Conservation (phyloP, 768 basidiomycete species). For the Russula sp. region DNA sequence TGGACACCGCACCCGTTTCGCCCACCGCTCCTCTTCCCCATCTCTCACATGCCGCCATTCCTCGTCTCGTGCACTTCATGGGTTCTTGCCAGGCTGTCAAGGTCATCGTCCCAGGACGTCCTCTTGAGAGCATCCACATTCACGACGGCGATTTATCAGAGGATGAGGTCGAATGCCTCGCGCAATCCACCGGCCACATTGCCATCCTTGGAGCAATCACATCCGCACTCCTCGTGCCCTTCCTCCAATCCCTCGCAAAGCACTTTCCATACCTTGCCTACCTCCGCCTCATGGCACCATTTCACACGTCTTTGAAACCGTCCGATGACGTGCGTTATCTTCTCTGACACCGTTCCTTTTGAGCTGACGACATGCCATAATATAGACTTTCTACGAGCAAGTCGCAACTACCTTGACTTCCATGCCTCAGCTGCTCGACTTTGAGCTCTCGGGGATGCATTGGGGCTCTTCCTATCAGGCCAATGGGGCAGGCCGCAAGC, state of each 20-base stretch:
- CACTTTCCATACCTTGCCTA: constrained; percentile 57
- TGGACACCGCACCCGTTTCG: constrained; percentile 35
- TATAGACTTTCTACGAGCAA: constrained; percentile 56
- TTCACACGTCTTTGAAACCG: constrained; percentile 30
- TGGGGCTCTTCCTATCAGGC: constrained; percentile 39
- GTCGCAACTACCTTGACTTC: constrained; percentile 52
- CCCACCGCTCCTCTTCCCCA: constrained; percentile 21
- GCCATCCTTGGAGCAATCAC: constrained; percentile 56
- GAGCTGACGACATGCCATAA: constrained; percentile 12
- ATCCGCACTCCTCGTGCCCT: constrained; percentile 48
- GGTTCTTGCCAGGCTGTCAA: constrained; percentile 54
- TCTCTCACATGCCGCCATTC: constrained; percentile 35
- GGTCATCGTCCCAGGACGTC: constrained; percentile 57
- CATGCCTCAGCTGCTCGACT: constrained; percentile 55
- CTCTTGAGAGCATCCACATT: constrained; percentile 58
- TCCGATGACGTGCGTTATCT: constrained; percentile 31
- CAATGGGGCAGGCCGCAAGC: constrained; percentile 16
- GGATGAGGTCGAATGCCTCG: constrained; percentile 47
- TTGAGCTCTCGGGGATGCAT: constrained; percentile 72
- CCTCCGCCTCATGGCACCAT: constrained; percentile 53
- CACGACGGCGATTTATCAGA: constrained; percentile 54
- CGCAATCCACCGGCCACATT: constrained; percentile 45
- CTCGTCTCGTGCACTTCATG: constrained; percentile 49
- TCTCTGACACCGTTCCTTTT: background rate
- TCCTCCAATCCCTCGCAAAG: constrained; percentile 50